Evolutionary conservation across 176 grass and related monocot genomes (phyloP).

Genomic region (Eragrostis curvula): DNA sequence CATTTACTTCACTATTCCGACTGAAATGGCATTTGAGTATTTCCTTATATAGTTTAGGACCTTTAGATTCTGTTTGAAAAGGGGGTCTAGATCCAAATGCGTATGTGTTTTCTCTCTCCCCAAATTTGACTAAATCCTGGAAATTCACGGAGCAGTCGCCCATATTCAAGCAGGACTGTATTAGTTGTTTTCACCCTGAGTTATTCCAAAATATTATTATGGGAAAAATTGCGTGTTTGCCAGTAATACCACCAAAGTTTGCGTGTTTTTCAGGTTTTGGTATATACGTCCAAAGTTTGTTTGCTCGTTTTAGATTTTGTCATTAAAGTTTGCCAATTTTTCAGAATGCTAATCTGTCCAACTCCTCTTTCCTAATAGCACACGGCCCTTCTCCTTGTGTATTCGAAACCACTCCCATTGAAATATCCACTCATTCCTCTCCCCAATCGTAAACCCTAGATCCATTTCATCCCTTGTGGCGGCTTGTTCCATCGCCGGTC

Average conservation of each 20-base stretch:
- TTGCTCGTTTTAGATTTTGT: background rate
- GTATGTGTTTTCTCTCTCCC: no score
- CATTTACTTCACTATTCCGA: background rate
- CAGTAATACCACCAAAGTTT: background rate
- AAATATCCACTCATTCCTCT: background rate
- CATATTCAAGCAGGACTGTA: background rate
- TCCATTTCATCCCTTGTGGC: background rate
- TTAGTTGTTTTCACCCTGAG: background rate
- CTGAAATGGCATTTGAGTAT: background rate
- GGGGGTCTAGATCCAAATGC: background rate
- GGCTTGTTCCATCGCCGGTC: background rate
- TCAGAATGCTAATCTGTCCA: background rate
- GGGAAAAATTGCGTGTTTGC: background rate
- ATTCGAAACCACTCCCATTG: no score
- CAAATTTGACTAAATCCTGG: background rate
- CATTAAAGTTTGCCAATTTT: constrained; percentile 9
- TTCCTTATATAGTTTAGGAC: background rate
- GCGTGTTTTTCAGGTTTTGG: background rate
- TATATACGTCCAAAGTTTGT: background rate
- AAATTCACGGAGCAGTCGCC: background rate
- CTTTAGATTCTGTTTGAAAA: background rate
- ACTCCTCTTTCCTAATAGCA: background rate
- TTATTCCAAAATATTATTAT: constrained; percentile 27
- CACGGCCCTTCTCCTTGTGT: background rate
- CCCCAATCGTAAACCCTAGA: background rate